Base-by-base conservation (phyloP, 2,329 filamentous ascomycete genomes). In the Daldinia sp. region DNA sequence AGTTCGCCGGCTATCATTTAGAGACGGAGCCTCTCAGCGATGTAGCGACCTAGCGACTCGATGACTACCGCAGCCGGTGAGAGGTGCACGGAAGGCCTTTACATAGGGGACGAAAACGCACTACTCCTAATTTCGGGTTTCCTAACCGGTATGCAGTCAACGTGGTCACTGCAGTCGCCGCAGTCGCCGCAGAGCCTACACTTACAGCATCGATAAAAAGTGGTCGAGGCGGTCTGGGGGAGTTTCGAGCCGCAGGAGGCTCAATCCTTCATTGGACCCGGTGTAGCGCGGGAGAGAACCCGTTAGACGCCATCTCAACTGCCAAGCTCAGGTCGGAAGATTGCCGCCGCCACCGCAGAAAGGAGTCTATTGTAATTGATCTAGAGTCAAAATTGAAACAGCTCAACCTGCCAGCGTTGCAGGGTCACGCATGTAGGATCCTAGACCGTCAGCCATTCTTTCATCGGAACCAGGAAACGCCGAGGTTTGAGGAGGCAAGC, bases 1-100 rank as follows among this genome's bases (percentile, higher is more conserved):
- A 49, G 56, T 43, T 66, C 56, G 53, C 63, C 56, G 55, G 59
- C 55, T 43, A 2, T 48, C 49, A 17, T 30, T 53, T 58, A 21
- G 29, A 56, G 48, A 17, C 32, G 53, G 39, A 57, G 52, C 47
- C 58, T 61, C 62, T 49, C 58, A 25, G 13, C 21, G 2, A 23
- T 21, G 13, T 17, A 19, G 17, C 19, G 21, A 19, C 23, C 23
- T 15, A 34, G 10, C 17, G 27, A 15, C 32, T 9, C 17, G 27
- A 15, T 21, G 49, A 61, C 53, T 62, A 59, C 62, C 58, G 54
- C 53, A 23, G 29, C 50, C 58, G 58, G 58, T 58, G 58, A 58
- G 45, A 51, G 21, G 39, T n/a, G 17, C 51, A 23, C 48, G 29
- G 39, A 48, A 27, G 21, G 27, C 13, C 39, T 45, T 15, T 25